Evolutionary conservation across 2,329 filamentous ascomycete species (phyloP).

Genomic region (Teratosphaeria nubilosa): DNA sequence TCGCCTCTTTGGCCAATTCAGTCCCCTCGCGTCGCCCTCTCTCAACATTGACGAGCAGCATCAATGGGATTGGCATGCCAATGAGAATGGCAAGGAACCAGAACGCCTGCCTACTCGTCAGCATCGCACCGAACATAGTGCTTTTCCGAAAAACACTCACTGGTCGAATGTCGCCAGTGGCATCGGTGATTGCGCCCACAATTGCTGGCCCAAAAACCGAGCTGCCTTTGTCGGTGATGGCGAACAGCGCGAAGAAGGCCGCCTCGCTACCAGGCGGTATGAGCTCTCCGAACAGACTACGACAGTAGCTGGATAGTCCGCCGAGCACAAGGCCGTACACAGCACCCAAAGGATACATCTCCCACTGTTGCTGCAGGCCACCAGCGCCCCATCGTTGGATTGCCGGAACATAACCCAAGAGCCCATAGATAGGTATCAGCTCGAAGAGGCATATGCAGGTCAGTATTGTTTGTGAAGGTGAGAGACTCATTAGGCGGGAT

Average conservation of each 20-base stretch:
- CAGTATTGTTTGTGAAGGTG: slow-evolving; percentile 78
- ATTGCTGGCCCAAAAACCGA: slow-evolving; percentile 90
- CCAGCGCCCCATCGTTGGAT: slow-evolving; percentile 64
- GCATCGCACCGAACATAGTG: not conserved
- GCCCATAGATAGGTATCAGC: slow-evolving; percentile 81
- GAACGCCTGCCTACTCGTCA: slow-evolving; percentile 50
- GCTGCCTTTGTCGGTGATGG: slow-evolving; percentile 93
- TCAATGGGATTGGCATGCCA: slow-evolving; percentile 70
- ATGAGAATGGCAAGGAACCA: slow-evolving; percentile 85
- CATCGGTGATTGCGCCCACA: slow-evolving; percentile 85
- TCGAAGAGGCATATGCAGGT: slow-evolving; percentile 88
- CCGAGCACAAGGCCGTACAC: slow-evolving; percentile 91
- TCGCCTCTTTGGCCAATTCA: slow-evolving; percentile 28
- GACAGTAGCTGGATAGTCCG: slow-evolving; percentile 85
- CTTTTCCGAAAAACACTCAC: slow-evolving; percentile 17
- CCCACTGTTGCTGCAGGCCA: slow-evolving; percentile 88
- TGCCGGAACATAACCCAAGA: slow-evolving; percentile 77
- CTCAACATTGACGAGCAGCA: slow-evolving; percentile 77
- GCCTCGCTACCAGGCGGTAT: slow-evolving; percentile 92
- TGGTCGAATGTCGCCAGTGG: slow-evolving; percentile 39
- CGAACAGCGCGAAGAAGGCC: slow-evolving; percentile 92
- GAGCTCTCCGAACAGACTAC: slow-evolving; percentile 82
- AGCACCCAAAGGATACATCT: slow-evolving; percentile 87
- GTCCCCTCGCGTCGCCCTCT: slow-evolving; percentile 34
- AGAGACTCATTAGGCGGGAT: slow-evolving; percentile 57